Conservation (phyloP, 768 basidiomycete species). For the Lactarius trivialis region DNA sequence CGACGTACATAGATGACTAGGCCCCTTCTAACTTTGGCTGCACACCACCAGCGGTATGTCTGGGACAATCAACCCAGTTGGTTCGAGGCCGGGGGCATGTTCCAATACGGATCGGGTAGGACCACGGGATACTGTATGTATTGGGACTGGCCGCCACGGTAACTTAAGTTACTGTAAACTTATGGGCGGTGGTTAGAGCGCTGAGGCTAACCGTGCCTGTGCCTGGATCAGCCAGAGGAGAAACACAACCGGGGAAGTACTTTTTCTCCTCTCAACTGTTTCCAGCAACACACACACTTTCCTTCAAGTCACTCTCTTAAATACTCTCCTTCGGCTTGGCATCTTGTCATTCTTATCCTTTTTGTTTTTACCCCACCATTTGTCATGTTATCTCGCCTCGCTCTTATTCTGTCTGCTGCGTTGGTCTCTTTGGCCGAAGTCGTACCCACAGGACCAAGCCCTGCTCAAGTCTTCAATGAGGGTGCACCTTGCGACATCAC, state of each 20-base stretch:
- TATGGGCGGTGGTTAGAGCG: too few species aligned
- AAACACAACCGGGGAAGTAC: background rate
- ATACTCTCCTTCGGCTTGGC: slow-evolving; percentile 1
- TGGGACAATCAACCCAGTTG: too few species aligned
- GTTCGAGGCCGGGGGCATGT: too few species aligned
- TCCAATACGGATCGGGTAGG: too few species aligned
- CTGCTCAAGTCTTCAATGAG: slow-evolving; percentile 49
- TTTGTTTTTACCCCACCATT: background rate
- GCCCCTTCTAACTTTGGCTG: too few species aligned
- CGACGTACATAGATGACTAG: too few species aligned
- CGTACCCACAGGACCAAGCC: slow-evolving; percentile 51
- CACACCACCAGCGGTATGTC: too few species aligned
- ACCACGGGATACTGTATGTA: too few species aligned
- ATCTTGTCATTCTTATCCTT: background rate
- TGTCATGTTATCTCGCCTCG: slow-evolving; percentile 14
- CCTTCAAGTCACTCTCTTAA: slow-evolving; percentile 5
- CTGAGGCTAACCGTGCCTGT: too few species aligned
- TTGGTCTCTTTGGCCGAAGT: slow-evolving; percentile 47
- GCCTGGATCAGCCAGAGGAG: background rate
- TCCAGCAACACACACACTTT: background rate
- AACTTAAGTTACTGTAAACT: too few species aligned
- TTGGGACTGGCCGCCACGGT: too few species aligned
- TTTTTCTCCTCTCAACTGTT: background rate
- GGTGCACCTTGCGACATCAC: slow-evolving; percentile 48
- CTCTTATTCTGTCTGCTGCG: slow-evolving; percentile 16